Evolutionary conservation across 2,329 filamentous ascomycete species (phyloP).

Genomic region (Xylaria digitata): DNA sequence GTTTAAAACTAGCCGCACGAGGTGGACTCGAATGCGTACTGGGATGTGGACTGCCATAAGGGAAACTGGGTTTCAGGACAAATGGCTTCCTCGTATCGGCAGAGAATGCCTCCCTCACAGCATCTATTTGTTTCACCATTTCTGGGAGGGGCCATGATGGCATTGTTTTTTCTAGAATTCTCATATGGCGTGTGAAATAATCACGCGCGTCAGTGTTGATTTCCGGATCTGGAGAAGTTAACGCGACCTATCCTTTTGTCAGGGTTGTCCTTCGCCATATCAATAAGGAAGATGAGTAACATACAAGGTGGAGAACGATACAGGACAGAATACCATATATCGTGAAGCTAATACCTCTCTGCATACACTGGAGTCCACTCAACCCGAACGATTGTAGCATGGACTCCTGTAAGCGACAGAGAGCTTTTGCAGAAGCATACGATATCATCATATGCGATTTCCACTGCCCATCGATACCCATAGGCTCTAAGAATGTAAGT

Average conservation of each 20-base stretch:
- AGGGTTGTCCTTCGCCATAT: conserved; percentile 28
- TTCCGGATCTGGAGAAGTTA: conserved; percentile 92
- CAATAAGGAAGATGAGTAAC: conserved; percentile 52
- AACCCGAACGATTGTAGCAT: conserved; percentile 81
- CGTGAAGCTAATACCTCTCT: conserved; percentile 91
- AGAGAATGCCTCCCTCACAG: conserved; percentile 90
- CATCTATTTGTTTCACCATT: conserved; percentile 89
- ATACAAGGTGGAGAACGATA: conserved; percentile 90
- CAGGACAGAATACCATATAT: conserved; percentile 94
- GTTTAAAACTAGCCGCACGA: conserved; percentile 64
- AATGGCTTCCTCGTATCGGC: conserved; percentile 87
- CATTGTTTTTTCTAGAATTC: conserved; percentile 87
- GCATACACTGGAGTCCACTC: conserved; percentile 87
- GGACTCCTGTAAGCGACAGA: conserved; percentile 89
- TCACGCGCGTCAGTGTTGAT: conserved; percentile 86
- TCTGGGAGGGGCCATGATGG: conserved; percentile 88
- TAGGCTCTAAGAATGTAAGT: conserved; percentile 80
- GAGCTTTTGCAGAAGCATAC: conserved; percentile 83
- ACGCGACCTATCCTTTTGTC: conserved; percentile 73
- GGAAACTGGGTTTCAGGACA: conserved; percentile 87
- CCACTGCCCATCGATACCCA: conserved; percentile 78
- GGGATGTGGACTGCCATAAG: conserved; percentile 81
- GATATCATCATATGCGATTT: conserved; percentile 89
- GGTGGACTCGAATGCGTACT: conserved; percentile 73
- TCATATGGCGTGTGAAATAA: conserved; percentile 94